Conservation (phyloP, 306 rosid species). For the Cucurbita argyrosperma region DNA sequence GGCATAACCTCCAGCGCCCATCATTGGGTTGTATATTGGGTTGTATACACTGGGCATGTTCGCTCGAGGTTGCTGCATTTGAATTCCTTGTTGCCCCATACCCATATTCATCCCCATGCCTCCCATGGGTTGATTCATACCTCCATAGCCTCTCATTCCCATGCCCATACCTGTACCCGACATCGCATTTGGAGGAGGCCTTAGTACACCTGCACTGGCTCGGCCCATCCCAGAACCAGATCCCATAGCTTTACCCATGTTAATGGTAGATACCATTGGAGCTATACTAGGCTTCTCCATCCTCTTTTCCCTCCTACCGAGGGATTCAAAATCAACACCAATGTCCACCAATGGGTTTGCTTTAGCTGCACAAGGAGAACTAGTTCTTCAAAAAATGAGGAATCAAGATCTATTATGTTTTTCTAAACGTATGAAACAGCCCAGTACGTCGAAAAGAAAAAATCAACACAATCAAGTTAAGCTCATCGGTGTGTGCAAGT, state of each 20-base stretch:
- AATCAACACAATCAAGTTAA: neutral
- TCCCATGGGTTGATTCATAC: slow-evolving; percentile 13
- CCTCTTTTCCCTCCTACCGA: slow-evolving; percentile 90
- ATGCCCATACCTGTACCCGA: slow-evolving; percentile 52
- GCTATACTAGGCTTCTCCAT: slow-evolving; percentile 71
- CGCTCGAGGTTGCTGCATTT: slow-evolving; percentile 60
- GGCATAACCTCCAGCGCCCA: slow-evolving; percentile 56
- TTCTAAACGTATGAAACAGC: neutral
- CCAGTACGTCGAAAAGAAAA: neutral
- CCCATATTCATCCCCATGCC: slow-evolving; percentile 16
- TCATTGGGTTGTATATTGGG: slow-evolving; percentile 59
- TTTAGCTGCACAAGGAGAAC: slow-evolving; percentile 53
- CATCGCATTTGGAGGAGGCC: slow-evolving; percentile 41
- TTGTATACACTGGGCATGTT: slow-evolving; percentile 56
- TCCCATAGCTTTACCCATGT: slow-evolving; percentile 99
- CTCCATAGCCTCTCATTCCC: slow-evolving; percentile 28
- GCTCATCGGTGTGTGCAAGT: neutral
- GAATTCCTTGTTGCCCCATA: slow-evolving; percentile 68
- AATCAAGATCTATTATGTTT: neutral
- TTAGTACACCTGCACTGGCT: slow-evolving; percentile 53
- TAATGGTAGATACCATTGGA: slow-evolving; percentile 54
- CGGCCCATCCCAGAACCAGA: slow-evolving; percentile 93
- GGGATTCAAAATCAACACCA: slow-evolving; percentile 86
- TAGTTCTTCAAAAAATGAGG: neutral
- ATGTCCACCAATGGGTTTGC: slow-evolving; percentile 73